Evolutionary conservation across 768 basidiomycete genomes (phyloP).

Genomic region (Trametes punicea): DNA sequence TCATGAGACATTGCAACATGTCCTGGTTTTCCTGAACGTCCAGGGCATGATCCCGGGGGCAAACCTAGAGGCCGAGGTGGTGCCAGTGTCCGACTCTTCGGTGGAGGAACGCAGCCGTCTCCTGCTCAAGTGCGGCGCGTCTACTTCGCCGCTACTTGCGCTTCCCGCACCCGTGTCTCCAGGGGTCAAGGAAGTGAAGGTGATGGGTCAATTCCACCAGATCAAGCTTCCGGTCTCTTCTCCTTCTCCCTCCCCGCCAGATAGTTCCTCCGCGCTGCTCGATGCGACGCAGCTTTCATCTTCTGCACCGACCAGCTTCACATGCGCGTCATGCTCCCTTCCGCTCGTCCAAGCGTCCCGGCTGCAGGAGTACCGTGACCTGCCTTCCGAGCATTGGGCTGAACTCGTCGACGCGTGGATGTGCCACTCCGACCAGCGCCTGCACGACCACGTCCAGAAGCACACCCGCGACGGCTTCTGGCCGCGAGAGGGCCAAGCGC

Average conservation of each 20-base stretch:
- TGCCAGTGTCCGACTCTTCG: slow-evolving; percentile 30
- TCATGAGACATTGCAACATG: slow-evolving; percentile 80
- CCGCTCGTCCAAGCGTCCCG: slow-evolving; percentile 55
- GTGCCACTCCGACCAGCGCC: slow-evolving; percentile 88
- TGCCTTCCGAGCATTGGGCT: slow-evolving; percentile 97
- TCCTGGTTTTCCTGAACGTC: slow-evolving; percentile 70
- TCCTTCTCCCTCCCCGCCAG: slow-evolving; percentile 22
- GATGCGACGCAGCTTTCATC: slow-evolving; percentile 64
- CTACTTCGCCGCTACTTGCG: slow-evolving; percentile 43
- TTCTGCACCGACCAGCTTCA: slow-evolving; percentile 59
- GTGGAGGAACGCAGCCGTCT: slow-evolving; percentile 48
- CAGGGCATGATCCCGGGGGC: slow-evolving; percentile 45
- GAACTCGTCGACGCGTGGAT: slow-evolving; percentile 98
- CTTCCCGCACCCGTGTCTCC: slow-evolving; percentile 54
- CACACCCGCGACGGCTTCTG: slow-evolving; percentile 69
- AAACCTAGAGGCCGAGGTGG: slow-evolving; percentile 65
- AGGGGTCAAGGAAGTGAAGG: slow-evolving; percentile 58
- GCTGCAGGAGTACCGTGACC: slow-evolving; percentile 63
- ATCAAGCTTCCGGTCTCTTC: slow-evolving; percentile 54
- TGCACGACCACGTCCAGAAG: slow-evolving; percentile 65
- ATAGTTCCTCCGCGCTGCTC: slow-evolving; percentile 49
- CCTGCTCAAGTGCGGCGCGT: slow-evolving; percentile 56
- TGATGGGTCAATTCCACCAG: slow-evolving; percentile 60
- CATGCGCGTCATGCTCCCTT: slow-evolving; percentile 77
- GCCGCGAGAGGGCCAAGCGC: slow-evolving; percentile 66